Percentiles rank a stretch among this genome's conserved stretches.
These are phyloP conservation scores for Thoreauomyces humboldtii DNA, from an alignment of 192 early-diverging fungal species.

Conservation along the genomic window DNA sequence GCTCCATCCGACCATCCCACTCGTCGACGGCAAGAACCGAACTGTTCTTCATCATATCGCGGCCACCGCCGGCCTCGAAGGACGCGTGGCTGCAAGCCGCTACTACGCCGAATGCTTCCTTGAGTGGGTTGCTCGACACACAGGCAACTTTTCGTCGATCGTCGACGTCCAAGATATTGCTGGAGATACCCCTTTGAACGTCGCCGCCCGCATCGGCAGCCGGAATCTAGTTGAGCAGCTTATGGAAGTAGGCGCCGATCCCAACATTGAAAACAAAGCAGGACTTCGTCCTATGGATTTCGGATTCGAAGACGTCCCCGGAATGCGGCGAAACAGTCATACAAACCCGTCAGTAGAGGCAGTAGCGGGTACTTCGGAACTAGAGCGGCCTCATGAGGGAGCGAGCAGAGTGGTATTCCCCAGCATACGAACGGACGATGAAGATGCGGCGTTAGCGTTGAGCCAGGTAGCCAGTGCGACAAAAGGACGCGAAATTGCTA, in stretches of 20 bases:
- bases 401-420: slow-evolving; percentile 27
- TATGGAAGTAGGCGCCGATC: slow-evolving; percentile 70
- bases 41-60: slow-evolving; percentile 93
- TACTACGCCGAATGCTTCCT: slow-evolving; percentile 92
- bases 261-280: slow-evolving; percentile 66
- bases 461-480: slow-evolving; percentile 16
- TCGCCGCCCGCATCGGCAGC: slow-evolving; percentile 79
- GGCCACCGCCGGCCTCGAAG: slow-evolving; percentile 63
- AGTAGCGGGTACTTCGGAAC: no score
- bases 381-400: background rate
- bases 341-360: no score
- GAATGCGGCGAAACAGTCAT: background rate
- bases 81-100: slow-evolving; percentile 66
- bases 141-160: slow-evolving; percentile 43
- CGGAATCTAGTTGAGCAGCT: slow-evolving; percentile 73
- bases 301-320: slow-evolving; percentile 34
- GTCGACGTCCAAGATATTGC: slow-evolving; percentile 67
- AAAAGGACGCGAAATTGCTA: slow-evolving; percentile 23
- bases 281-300: slow-evolving; percentile 77
- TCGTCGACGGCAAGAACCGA: slow-evolving; percentile 74
- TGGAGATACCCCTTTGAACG: slow-evolving; percentile 82
- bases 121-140: slow-evolving; percentile 55
- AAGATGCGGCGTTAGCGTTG: slow-evolving; percentile 17
- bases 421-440: slow-evolving; percentile 26
- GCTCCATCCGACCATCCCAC: slow-evolving; percentile 70